These are phyloP conservation scores for Pythium scleroteichum DNA, from an alignment of 352 stramenopile genomes.

Conservation along the genomic window DNA sequence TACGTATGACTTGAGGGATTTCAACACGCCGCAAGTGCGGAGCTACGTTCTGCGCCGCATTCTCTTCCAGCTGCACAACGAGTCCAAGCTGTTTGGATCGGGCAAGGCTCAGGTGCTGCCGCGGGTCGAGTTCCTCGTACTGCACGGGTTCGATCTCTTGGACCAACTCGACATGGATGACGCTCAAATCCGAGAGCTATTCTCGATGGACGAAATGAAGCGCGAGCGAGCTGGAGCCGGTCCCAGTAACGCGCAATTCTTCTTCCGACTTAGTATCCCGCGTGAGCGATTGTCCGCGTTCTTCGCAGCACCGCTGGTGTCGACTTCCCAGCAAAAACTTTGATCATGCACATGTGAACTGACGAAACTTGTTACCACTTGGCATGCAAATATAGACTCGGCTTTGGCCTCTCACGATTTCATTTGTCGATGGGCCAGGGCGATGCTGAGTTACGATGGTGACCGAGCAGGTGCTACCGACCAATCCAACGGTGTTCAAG, in stretches of 20 bases:
- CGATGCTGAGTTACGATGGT: background rate
- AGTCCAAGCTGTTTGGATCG: conserved; percentile 34
- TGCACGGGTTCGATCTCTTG: conserved; percentile 75
- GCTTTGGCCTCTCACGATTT: background rate
- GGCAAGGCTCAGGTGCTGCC: conserved; percentile 40
- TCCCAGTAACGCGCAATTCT: conserved; percentile 41
- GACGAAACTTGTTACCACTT: background rate
- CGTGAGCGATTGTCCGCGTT: conserved; percentile 51
- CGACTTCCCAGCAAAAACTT: conserved; percentile 20
- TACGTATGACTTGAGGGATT: conserved; percentile 67
- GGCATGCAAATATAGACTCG: conserved; percentile 11
- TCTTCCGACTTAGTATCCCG: conserved; percentile 54
- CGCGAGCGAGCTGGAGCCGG: conserved; percentile 36
- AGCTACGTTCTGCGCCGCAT: conserved; percentile 68
- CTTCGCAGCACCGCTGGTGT: conserved; percentile 42
- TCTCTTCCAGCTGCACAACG: conserved; percentile 48
- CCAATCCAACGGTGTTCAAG: conserved; percentile 36
- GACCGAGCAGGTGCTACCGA: background rate
- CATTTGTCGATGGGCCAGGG: background rate
- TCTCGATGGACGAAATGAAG: conserved; percentile 86
- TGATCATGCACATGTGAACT: conserved; percentile 3
- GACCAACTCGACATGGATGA: conserved; percentile 80
- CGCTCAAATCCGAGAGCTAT: conserved; percentile 59
- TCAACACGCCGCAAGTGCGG: conserved; percentile 54
- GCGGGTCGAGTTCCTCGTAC: conserved; percentile 70